Conservation (phyloP, 306 rosid species). For the Parietaria judaica region DNA sequence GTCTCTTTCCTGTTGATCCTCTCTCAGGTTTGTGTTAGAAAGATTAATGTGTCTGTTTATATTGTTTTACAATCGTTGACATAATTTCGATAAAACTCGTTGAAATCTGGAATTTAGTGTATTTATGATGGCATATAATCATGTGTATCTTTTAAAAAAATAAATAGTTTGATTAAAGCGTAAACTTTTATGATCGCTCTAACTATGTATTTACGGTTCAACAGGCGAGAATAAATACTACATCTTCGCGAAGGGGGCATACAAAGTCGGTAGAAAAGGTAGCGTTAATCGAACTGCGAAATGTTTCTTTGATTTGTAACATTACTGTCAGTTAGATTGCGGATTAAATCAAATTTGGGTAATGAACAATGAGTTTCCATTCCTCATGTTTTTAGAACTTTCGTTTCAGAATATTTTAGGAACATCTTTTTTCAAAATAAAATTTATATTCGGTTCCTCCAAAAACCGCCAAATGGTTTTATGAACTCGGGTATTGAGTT, state of each 20-base stretch:
- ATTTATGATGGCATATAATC: too few relatives aligned
- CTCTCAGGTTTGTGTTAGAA: slow-evolving; percentile 39
- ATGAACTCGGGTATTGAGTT: too few relatives aligned
- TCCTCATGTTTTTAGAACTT: not conserved
- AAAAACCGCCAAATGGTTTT: too few relatives aligned
- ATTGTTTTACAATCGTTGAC: not conserved
- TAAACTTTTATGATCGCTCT: too few relatives aligned
- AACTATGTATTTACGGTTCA: slow-evolving; percentile 2
- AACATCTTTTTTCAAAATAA: too few relatives aligned
- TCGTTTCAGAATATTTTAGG: too few relatives aligned
- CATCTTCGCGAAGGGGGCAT: slow-evolving; percentile 57
- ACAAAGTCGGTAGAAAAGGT: slow-evolving; percentile 96
- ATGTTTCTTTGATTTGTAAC: not conserved
- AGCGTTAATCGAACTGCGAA: not conserved
- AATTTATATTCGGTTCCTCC: too few relatives aligned
- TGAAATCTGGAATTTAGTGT: too few relatives aligned
- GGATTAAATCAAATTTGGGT: not conserved
- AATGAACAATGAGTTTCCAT: not conserved
- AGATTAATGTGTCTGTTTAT: not conserved
- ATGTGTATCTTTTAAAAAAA: too few relatives aligned
- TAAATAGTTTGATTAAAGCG: too few relatives aligned
- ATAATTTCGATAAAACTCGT: too few relatives aligned
- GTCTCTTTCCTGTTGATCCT: slow-evolving; percentile 64
- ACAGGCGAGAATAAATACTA: slow-evolving; percentile 78
- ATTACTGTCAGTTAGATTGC: not conserved